A percentile compares a stretch with the other conserved stretches of the same genome.
phyloP scores from a whole-genome alignment of 352 stramenopile genomes.

The Globisporangium nunn region DNA sequence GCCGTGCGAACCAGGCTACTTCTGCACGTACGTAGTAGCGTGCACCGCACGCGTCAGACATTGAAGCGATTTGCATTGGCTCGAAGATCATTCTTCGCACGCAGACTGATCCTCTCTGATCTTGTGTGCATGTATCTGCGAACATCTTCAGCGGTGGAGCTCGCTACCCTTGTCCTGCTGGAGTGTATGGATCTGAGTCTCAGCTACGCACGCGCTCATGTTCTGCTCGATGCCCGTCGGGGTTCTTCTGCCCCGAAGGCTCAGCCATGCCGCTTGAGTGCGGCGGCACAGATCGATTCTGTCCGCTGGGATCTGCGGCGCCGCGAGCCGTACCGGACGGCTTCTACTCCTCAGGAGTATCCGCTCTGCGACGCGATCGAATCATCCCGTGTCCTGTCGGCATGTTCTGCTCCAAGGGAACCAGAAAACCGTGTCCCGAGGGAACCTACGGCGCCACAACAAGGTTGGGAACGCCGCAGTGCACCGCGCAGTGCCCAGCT shows the following conservation, averaged over 20 bases:
- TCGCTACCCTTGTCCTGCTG: constrained; percentile 37
- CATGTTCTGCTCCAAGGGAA: constrained; percentile 52
- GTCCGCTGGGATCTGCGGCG: constrained; percentile 34
- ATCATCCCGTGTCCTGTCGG: constrained; percentile 37
- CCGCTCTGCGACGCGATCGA: constrained; percentile 17
- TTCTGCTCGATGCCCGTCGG: constrained; percentile 48
- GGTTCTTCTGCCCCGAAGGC: constrained; percentile 51
- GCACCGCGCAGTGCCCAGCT: constrained; percentile 39
- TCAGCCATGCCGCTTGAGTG: constrained; percentile 33
- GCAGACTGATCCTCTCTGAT: background rate
- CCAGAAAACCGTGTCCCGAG: constrained; percentile 30
- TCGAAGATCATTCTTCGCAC: background rate
- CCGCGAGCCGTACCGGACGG: constrained; percentile 22
- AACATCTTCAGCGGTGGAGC: constrained; percentile 21
- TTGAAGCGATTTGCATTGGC: background rate
- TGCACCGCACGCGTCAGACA: background rate
- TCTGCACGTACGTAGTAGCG: constrained; percentile 40
- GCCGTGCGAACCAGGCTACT: constrained; percentile 42
- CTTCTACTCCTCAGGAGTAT: constrained; percentile 39
- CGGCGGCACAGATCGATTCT: constrained; percentile 38
- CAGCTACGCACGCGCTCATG: constrained; percentile 35
- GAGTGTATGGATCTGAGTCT: constrained; percentile 44
- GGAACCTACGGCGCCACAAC: constrained; percentile 36
- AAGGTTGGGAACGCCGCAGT: constrained; percentile 21
- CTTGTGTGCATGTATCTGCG: background rate